A percentile compares a stretch with the other conserved stretches of the same genome.
Evolutionary conservation across 163 green algal species (phyloP).

Genomic region (Coccomyxa subellipsoidea): DNA sequence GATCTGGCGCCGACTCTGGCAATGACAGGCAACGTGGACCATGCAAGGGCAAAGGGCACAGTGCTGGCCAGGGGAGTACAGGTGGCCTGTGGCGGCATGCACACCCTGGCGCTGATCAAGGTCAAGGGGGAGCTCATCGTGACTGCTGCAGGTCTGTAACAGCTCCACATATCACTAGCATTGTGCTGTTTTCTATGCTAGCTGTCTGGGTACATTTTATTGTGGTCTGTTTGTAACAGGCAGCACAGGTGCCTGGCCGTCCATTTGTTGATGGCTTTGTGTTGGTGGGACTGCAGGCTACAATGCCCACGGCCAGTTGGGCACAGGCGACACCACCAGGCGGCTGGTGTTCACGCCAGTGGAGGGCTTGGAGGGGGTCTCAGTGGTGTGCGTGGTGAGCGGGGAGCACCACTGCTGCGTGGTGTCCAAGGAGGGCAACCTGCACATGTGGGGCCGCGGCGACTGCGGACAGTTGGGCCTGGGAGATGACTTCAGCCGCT

Average conservation of each 20-base stretch:
- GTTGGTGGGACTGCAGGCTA: constrained; percentile 13
- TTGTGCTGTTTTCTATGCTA: too few species aligned
- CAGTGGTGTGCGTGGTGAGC: not conserved
- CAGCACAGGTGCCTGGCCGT: too few species aligned
- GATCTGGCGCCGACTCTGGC: not conserved
- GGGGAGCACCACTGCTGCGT: constrained; percentile 32
- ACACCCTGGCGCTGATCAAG: not conserved
- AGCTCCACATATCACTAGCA: not conserved
- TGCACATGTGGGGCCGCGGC: constrained; percentile 80
- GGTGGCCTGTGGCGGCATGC: not conserved
- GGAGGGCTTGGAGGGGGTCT: constrained; percentile 8
- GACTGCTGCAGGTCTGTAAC: not conserved
- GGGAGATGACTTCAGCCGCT: constrained; percentile 54
- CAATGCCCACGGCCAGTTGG: constrained; percentile 80
- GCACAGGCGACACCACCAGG: constrained; percentile 50
- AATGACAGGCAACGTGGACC: not conserved
- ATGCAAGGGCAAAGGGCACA: not conserved
- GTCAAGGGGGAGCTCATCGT: not conserved
- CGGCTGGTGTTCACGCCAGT: constrained; percentile 44
- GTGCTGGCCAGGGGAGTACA: not conserved
- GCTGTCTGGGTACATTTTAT: too few species aligned
- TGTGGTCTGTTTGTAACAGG: too few species aligned
- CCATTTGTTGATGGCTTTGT: too few species aligned
- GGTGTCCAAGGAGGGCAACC: constrained; percentile 41
- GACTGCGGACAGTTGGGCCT: constrained; percentile 81